These are phyloP conservation scores for Fragaria iinumae DNA, from an alignment of 306 rosid genomes.

Conservation along the genomic window DNA sequence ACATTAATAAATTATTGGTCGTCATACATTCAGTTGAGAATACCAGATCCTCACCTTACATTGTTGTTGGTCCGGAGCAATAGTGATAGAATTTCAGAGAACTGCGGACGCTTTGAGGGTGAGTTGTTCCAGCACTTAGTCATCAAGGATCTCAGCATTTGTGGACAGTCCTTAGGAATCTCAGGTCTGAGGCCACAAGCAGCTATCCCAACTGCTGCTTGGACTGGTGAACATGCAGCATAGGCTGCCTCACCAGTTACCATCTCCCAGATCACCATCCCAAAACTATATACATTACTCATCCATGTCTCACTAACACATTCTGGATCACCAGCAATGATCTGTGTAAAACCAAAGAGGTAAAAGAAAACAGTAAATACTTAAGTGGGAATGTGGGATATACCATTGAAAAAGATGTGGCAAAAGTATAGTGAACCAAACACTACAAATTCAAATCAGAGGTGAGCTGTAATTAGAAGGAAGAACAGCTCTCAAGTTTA, in stretches of 20 bases:
- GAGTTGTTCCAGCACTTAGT: conserved; percentile 88
- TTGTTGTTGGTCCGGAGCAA: conserved; percentile 55
- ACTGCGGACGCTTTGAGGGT: conserved; percentile 88
- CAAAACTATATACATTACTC: conserved; percentile 93
- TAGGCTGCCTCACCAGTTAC: conserved; percentile 92
- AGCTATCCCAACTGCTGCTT: conserved; percentile 97
- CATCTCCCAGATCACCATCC: conserved; percentile 98
- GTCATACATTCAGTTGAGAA: conserved; percentile 11
- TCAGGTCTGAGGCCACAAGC: conserved; percentile 99
- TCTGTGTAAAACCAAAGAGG: conserved; percentile 45
- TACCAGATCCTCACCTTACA: conserved; percentile 42
- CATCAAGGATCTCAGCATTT: conserved; percentile 70
- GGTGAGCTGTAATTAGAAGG: neutral
- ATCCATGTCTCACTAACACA: conserved; percentile 82
- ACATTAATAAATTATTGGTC: conserved; percentile 8
- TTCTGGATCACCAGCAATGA: conserved; percentile 97
- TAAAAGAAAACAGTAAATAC: conserved; percentile 6
- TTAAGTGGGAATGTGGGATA: neutral
- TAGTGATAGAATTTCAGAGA: conserved; percentile 66
- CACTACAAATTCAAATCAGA: neutral
- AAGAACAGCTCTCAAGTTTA: neutral
- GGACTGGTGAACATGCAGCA: conserved; percentile 83
- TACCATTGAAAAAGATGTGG: neutral
- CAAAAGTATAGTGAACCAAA: neutral
- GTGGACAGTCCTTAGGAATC: conserved; percentile 88